Conservation (phyloP, 163 green algal genomes). For the Prototheca wickerhamii region DNA sequence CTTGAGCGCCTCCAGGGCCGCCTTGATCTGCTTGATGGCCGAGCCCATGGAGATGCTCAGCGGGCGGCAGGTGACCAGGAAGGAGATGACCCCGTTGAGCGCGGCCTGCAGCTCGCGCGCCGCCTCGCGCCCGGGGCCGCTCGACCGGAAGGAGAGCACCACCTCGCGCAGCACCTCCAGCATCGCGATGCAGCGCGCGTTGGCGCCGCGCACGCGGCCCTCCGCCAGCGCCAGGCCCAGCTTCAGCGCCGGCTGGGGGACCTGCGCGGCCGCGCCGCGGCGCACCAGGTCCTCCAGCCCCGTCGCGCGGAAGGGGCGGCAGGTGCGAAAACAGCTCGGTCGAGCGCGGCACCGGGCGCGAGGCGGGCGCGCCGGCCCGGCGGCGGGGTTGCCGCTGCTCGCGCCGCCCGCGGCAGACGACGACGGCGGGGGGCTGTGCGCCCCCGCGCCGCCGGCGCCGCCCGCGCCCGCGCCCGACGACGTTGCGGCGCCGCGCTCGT, state of each 20-base stretch:
- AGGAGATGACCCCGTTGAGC: slow-evolving; percentile 74
- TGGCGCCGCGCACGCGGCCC: slow-evolving; percentile 63
- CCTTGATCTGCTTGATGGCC: slow-evolving; percentile 89
- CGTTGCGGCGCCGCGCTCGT: background rate
- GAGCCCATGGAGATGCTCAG: slow-evolving; percentile 87
- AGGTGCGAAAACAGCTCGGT: slow-evolving; percentile 85
- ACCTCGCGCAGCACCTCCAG: slow-evolving; percentile 58
- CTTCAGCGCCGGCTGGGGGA: slow-evolving; percentile 65
- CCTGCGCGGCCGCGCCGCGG: slow-evolving; percentile 1
- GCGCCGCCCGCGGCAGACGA: background rate
- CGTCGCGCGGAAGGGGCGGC: slow-evolving; percentile 48
- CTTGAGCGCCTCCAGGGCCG: slow-evolving; percentile 33
- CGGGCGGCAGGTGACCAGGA: slow-evolving; percentile 80
- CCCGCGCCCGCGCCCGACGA: background rate
- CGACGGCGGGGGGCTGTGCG: too few relatives aligned
- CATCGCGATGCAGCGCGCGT: slow-evolving; percentile 78
- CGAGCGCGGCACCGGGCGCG: slow-evolving; percentile 9
- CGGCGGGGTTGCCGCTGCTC: background rate
- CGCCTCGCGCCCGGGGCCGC: slow-evolving; percentile 53
- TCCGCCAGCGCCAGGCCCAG: slow-evolving; percentile 72
- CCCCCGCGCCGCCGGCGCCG: background rate
- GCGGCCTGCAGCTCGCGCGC: slow-evolving; percentile 65
- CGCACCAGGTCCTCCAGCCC: slow-evolving; percentile 16
- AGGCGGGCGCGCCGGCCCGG: background rate
- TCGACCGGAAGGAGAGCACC: slow-evolving; percentile 10